Conservation (phyloP, 805 yeast species). For the Candida boleticola region DNA sequence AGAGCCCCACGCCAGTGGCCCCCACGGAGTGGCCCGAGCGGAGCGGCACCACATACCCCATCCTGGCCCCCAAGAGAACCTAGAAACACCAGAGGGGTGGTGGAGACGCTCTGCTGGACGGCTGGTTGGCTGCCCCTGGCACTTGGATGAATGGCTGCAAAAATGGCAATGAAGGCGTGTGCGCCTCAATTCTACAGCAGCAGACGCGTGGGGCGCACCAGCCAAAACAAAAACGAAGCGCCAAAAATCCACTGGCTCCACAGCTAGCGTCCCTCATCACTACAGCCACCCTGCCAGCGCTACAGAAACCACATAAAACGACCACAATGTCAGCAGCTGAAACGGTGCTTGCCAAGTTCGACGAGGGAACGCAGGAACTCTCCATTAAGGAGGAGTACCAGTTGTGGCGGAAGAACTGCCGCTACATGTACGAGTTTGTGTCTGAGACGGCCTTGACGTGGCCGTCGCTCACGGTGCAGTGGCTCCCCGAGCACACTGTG, state of each 20-base stretch:
- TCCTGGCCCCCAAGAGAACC: no score
- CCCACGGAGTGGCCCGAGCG: no score
- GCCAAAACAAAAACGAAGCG: neutral
- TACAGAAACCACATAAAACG: no score
- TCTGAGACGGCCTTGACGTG: conserved; percentile 76
- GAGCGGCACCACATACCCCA: no score
- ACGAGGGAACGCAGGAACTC: conserved; percentile 29
- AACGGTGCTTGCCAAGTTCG: conserved; percentile 1
- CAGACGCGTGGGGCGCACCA: neutral
- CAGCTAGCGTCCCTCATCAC: no score
- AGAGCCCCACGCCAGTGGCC: no score
- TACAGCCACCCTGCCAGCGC: no score
- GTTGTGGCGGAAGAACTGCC: conserved; percentile 78
- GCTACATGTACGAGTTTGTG: conserved; percentile 79
- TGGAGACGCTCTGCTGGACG: no score
- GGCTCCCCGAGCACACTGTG: conserved; percentile 53
- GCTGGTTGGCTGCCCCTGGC: no score
- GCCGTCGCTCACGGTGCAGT: conserved; percentile 80
- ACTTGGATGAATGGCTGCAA: neutral
- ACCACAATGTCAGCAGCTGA: conserved; percentile 4
- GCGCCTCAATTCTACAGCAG: neutral
- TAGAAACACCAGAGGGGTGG: no score
- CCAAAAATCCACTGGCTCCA: neutral
- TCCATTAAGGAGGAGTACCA: conserved; percentile 66
- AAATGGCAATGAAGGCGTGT: neutral